phyloP scores from a whole-genome alignment of 139 green algal species.

The Pedinophyceae sp. region DNA sequence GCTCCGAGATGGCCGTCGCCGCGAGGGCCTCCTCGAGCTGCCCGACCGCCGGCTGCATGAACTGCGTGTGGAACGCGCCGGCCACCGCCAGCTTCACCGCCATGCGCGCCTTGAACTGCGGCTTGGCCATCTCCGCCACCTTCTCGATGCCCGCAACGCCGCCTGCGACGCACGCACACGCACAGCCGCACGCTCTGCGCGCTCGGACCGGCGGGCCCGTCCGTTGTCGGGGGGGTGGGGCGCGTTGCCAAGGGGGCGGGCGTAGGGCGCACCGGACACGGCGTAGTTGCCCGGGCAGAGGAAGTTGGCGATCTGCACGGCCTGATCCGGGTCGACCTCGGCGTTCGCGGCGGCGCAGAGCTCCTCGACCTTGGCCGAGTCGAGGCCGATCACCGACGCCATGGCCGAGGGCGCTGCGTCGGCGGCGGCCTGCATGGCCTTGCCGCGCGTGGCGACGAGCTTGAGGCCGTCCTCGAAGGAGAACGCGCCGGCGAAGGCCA shows the following conservation, averaged over 20 bases:
- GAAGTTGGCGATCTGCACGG: constrained; percentile 92
- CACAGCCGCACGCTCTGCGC: no score
- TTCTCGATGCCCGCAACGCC: constrained; percentile 52
- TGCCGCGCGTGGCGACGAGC: constrained; percentile 87
- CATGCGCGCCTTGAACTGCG: constrained; percentile 61
- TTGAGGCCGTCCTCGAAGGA: constrained; percentile 87
- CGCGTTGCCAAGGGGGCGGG: background rate
- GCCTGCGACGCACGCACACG: no score
- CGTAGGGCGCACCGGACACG: constrained; percentile 43
- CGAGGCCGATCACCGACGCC: constrained; percentile 89
- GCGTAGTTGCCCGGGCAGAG: constrained; percentile 97
- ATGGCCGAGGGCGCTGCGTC: constrained; percentile 52
- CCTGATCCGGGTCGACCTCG: constrained; percentile 42
- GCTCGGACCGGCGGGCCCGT: no score
- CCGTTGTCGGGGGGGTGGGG: background rate
- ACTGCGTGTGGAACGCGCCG: constrained; percentile 95
- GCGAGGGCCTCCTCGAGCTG: constrained; percentile 68
- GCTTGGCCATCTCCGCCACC: constrained; percentile 68
- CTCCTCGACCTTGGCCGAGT: constrained; percentile 56
- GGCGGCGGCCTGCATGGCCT: constrained; percentile 59
- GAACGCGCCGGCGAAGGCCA: constrained; percentile 74
- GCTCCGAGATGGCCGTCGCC: constrained; percentile 44
- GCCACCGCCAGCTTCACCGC: constrained; percentile 82
- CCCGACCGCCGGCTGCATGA: constrained; percentile 76
- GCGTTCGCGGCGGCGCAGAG: constrained; percentile 2